Conservation (phyloP, 495 filamentous ascomycete genomes). For the Wilcoxina mikolae region DNA sequence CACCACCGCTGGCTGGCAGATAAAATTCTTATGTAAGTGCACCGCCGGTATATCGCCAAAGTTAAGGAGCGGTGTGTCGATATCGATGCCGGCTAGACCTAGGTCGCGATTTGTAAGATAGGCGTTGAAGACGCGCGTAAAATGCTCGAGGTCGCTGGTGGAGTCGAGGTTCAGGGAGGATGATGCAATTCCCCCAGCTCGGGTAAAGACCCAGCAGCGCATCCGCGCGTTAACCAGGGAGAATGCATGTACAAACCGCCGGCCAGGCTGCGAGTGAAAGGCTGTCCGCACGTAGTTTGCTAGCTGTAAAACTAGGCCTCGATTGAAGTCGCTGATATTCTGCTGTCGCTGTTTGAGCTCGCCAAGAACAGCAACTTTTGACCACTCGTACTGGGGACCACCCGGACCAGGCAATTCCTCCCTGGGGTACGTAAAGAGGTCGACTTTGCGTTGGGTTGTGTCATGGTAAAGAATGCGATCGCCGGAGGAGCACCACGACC, state of each 20-base stretch:
- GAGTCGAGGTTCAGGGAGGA: background rate
- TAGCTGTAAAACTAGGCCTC: background rate
- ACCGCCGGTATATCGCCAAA: background rate
- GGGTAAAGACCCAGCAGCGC: constrained; percentile 10
- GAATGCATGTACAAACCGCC: constrained; percentile 6
- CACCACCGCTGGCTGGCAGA: background rate
- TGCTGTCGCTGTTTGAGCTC: constrained; percentile 6
- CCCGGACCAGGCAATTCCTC: background rate
- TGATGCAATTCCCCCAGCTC: constrained; percentile 1
- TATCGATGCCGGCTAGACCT: background rate
- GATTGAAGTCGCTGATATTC: background rate
- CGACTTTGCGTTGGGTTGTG: background rate
- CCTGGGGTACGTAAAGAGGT: background rate
- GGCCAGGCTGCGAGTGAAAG: background rate
- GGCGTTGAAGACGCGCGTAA: background rate
- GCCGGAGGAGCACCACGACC: too few species aligned
- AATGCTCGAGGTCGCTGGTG: background rate
- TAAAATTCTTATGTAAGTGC: background rate
- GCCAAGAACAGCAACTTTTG: constrained; percentile 3
- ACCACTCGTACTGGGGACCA: background rate
- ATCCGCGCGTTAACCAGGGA: constrained; percentile 1
- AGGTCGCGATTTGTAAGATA: background rate
- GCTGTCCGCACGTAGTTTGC: background rate
- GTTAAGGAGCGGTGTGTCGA: background rate
- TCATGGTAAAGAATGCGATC: background rate